phyloP scores from a whole-genome alignment of 495 filamentous ascomycete genomes.

The Aspergillus saccharolyticus region DNA sequence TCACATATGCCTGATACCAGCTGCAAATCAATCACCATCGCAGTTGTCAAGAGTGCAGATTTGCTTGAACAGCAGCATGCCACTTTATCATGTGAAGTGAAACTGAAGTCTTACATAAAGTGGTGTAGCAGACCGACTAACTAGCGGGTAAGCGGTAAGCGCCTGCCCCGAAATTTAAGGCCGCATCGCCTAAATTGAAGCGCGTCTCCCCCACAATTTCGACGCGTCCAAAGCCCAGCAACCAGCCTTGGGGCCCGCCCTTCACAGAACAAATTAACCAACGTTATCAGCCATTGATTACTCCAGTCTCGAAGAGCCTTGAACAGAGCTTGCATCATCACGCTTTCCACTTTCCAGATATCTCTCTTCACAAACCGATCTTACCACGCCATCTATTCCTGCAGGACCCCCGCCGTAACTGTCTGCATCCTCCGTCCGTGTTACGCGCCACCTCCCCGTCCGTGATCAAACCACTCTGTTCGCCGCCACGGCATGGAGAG shows the following conservation, averaged over 20 bases:
- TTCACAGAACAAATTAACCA: neutral
- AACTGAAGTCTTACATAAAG: no score
- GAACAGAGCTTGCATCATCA: neutral
- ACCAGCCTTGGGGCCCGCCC: neutral
- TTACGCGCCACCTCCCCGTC: neutral
- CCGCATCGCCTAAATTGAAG: conserved; percentile 22
- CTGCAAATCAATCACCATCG: no score
- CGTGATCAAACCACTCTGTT: neutral
- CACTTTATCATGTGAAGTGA: no score
- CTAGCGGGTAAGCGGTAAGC: neutral
- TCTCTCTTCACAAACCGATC: neutral
- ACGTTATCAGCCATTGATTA: no score
- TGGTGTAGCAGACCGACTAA: neutral
- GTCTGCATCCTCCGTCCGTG: neutral
- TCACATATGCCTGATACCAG: no score
- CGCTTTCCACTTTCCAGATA: neutral
- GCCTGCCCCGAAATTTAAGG: neutral
- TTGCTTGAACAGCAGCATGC: no score
- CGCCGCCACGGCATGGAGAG: conserved; percentile 22
- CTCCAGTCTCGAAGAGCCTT: neutral
- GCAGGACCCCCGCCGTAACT: neutral
- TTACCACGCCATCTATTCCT: neutral
- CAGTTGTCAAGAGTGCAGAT: no score
- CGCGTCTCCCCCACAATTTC: conserved; percentile 32
- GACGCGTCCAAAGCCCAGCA: conserved; percentile 29